Base-by-base conservation (phyloP, 140 eudicot genomes). In the Stevia rebaudiana region DNA sequence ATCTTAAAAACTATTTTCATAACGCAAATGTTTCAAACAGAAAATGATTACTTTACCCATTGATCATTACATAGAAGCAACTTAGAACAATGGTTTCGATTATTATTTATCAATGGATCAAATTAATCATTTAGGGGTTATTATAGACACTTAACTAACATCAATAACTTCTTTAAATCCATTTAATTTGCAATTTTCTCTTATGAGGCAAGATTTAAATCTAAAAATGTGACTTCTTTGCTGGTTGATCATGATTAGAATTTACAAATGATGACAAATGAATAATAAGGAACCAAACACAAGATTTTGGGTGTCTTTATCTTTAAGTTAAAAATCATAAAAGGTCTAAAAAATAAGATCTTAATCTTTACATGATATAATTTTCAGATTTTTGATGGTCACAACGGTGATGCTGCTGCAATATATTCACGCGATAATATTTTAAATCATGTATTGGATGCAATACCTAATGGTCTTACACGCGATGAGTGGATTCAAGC, bases 401-500 rank as follows among this genome's bases (percentile, higher is more conserved):
- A 82, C 66, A 82, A 82, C 36, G 87, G 87, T 16, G 61, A 63
- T 16, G 76, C 87, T 12, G 87, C 87, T 18, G 87, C 87, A 11
- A 71, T 82, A 66, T 82, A 59, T 68, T 55, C 77, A 22, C 74
- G 69, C 36, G 87, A 82, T 25, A 56, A 78, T 68, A 62, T 82
- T 22, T 70, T 82, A 43, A 67, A 78, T 48, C 73, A 82, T 49
- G 79, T 82, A 0, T 74, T 82, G 78, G 68, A 72, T 75, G 84
- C 84, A 9, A 78, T 82, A 21, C 87, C 87, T 16, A 30, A 28
- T 30, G 87, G 68, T 19, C 55, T 71, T 50, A 58, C 68, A 13
- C 76, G 81, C 46, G 83, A 82, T 3, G 81, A 82, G 64, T 82
- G 87, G 87, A 81, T 82, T 46, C 87, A 82, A 8, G 87, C 84